Conservation (phyloP, 306 rosid genomes). For the Morella rubra region DNA sequence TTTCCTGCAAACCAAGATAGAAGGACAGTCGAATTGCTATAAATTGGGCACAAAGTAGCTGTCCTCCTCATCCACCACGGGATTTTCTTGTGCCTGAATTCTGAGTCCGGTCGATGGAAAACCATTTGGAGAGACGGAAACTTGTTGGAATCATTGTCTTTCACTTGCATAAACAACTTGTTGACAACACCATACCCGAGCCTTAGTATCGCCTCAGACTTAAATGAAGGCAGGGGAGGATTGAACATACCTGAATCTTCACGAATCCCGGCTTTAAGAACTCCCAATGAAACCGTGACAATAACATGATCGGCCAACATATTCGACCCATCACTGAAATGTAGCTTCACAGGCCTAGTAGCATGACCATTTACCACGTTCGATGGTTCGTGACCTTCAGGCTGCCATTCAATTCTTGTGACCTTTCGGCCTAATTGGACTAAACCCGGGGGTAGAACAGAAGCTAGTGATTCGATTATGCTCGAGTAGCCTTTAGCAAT, state of each 20-base stretch:
- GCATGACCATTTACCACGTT: conserved; percentile 32
- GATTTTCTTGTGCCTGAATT: conserved; percentile 55
- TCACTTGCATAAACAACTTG: conserved; percentile 78
- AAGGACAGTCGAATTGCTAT: conserved; percentile 65
- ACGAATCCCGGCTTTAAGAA: conserved; percentile 73
- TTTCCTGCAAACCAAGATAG: conserved; percentile 90
- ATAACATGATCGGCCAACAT: conserved; percentile 84
- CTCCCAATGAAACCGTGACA: conserved; percentile 87
- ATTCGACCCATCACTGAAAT: conserved; percentile 69
- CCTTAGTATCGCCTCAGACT: conserved; percentile 80
- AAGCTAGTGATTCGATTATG: conserved; percentile 64
- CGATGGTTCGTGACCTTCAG: conserved; percentile 16
- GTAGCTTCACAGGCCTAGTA: conserved; percentile 74
- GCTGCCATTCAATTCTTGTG: conserved; percentile 67
- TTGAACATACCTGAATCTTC: conserved; percentile 62
- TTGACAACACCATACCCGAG: conserved; percentile 97
- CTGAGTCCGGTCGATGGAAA: conserved; percentile 65
- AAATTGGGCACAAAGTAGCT: conserved; percentile 65
- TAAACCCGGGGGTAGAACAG: conserved; percentile 70
- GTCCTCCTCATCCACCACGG: conserved; percentile 98
- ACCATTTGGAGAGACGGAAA: conserved; percentile 73
- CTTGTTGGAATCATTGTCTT: conserved; percentile 31
- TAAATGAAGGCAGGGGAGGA: conserved; percentile 81
- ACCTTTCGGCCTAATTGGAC: conserved; percentile 69
- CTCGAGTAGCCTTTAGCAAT: conserved; percentile 83